Evolutionary conservation across 1,284 basidiomycete species (phyloP), one percentile per base, ranked within the genome.

Genomic region (Boletus semigastroideus): DNA sequence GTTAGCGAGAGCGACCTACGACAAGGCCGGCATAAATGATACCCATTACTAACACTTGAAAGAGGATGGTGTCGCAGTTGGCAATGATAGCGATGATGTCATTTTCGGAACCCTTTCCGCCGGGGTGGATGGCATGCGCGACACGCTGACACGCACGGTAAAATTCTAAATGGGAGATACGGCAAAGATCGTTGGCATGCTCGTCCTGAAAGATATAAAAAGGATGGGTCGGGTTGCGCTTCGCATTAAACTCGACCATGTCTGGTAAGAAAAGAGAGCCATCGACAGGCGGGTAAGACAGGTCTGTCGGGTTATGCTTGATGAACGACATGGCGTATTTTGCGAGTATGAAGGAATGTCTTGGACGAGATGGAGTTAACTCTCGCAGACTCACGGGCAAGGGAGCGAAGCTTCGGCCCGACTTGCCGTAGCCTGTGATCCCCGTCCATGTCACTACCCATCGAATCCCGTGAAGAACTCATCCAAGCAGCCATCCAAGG

Each of bases 131-230:
- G 8, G 57, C 51, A 33, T 62, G 61, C 0, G 70, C 71, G 20
- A 63, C 47, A 3, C 69, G 62, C 25, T 71, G 70, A 19, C 57
- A 55, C 3, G 70, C 70, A 1, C 62, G 59, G 17, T 53, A 57
- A 49, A 72, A 72, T 46, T 72, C 70, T 2, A 65, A 40, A 27
- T 65, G 54, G 0, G 67, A 60, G 22, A 72, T 57, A 16, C 46
- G 47, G 16, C 39, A 31, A 9, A 64, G 39, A 7, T 31, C 52
- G 5, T 53, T 37, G 25, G 10, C 27, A 1, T 49, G 20, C 17
- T 54, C 51, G 25, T 57, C 54, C 6, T 59, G 28, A 20, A 59
- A 71, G 33, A 49, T 48, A 13, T 56, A 72, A 20, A 62, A 53
- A 2, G 64, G 50, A 8, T 34, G 47, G 1, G 53, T 31, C 0